Evolutionary conservation across 306 rosid genomes (phyloP).

Genomic region (Glycyrrhiza uralensis): DNA sequence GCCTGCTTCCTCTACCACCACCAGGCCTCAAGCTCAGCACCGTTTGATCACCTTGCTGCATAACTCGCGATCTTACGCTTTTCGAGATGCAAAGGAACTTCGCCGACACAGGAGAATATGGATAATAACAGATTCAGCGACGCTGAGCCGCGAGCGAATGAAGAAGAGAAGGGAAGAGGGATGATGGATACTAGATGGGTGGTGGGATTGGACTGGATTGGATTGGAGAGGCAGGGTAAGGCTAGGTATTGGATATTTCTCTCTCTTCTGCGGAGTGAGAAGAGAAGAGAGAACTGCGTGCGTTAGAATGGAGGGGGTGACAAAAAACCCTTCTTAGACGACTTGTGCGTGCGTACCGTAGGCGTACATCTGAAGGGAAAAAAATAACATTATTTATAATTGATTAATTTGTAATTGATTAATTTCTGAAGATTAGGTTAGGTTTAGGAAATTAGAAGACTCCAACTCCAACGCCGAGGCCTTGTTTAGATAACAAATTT

Average conservation of each 20-base stretch:
- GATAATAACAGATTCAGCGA: slow-evolving; percentile 51
- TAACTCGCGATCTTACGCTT: slow-evolving; percentile 68
- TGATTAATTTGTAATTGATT: too few relatives aligned
- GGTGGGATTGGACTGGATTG: neutral
- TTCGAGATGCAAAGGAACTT: slow-evolving; percentile 24
- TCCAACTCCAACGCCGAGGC: too few relatives aligned
- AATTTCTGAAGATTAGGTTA: neutral
- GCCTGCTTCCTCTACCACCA: slow-evolving; percentile 83
- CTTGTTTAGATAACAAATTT: too few relatives aligned
- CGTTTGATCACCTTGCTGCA: slow-evolving; percentile 97
- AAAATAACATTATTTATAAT: too few relatives aligned
- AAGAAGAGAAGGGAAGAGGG: neutral
- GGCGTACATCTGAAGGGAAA: too few relatives aligned
- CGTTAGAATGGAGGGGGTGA: slow-evolving; percentile 23
- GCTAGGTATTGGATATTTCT: slow-evolving; percentile 45
- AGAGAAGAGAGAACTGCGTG: slow-evolving; percentile 47
- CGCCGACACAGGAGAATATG: slow-evolving; percentile 30
- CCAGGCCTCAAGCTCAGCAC: slow-evolving; percentile 98
- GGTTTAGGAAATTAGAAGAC: too few relatives aligned
- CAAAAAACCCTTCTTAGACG: slow-evolving; percentile 47
- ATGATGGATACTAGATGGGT: neutral
- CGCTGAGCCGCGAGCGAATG: neutral
- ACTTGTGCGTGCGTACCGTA: neutral
- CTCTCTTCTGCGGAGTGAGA: slow-evolving; percentile 66
- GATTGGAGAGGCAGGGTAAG: neutral